Percentiles rank a stretch among this genome's conserved stretches.
These are phyloP conservation scores for Daedaleopsis sinensis DNA, from an alignment of 768 basidiomycete genomes.

Conservation along the genomic window DNA sequence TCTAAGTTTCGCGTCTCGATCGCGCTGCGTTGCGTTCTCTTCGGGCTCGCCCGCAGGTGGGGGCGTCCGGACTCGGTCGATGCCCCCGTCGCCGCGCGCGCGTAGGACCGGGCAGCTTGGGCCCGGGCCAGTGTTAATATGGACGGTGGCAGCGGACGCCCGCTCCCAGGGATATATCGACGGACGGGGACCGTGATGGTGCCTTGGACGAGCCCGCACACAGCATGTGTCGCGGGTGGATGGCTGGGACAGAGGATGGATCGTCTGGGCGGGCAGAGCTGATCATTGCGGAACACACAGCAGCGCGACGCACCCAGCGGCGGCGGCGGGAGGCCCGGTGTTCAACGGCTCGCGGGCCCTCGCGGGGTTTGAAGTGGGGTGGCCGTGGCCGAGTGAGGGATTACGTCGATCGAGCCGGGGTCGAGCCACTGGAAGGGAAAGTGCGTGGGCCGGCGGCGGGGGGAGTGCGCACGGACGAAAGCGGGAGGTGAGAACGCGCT, in stretches of 20 bases:
- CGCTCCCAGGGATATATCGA: background rate
- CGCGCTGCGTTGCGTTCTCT: background rate
- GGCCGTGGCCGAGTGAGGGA: conserved; percentile 1
- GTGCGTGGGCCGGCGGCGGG: background rate
- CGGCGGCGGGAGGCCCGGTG: conserved; percentile 5
- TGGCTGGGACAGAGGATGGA: background rate
- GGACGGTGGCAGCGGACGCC: background rate
- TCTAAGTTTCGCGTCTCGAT: conserved; percentile 11
- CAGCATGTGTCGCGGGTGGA: background rate
- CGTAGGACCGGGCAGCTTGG: conserved; percentile 6
- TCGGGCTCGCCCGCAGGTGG: conserved; percentile 16
- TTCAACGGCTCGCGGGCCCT: conserved; percentile 2
- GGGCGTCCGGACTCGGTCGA: no score
- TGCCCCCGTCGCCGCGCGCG: conserved; percentile 8
- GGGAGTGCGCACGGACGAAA: background rate
- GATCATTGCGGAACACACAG: conserved; percentile 1
- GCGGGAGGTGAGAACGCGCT: conserved; percentile 4
- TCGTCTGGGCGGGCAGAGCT: background rate
- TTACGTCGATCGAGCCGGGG: conserved; percentile 16
- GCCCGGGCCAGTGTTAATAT: background rate
- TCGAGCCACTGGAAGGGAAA: background rate
- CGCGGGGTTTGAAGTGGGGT: conserved; percentile 17
- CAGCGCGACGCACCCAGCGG: no score
- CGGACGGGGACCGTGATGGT: no score
- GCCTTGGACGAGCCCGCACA: background rate